phyloP scores from a whole-genome alignment of 352 stramenopile species.

The Phytophthora sojae region DNA sequence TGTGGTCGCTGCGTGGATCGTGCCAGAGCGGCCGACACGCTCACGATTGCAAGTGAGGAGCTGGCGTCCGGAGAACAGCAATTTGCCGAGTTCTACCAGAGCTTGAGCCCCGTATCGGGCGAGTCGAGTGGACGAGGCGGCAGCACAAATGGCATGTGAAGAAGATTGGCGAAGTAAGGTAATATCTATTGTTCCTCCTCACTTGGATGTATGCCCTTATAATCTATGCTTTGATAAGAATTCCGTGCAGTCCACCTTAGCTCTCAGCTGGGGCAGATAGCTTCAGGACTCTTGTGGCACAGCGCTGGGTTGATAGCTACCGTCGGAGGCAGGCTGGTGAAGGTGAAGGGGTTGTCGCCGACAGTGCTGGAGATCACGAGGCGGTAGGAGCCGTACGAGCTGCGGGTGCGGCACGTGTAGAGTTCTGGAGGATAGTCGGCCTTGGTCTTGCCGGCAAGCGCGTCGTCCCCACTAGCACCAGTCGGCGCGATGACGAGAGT shows the following conservation, averaged over 20 bases:
- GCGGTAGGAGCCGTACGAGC: constrained; percentile 45
- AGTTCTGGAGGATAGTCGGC: constrained; percentile 42
- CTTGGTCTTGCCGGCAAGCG: constrained; percentile 34
- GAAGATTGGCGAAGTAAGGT: constrained; percentile 2
- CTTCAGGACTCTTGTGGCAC: constrained; percentile 25
- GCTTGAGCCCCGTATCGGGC: constrained; percentile 20
- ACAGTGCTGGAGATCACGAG: constrained; percentile 46
- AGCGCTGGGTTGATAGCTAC: constrained; percentile 27
- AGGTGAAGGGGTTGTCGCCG: constrained; percentile 27
- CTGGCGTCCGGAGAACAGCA: constrained; percentile 14
- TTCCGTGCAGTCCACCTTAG: background rate
- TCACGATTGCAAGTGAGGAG: constrained; percentile 37
- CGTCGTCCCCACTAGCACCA: constrained; percentile 22
- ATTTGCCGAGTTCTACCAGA: constrained; percentile 33
- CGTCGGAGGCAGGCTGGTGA: constrained; percentile 25
- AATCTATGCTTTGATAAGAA: background rate
- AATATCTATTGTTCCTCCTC: constrained; percentile 33
- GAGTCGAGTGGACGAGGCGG: constrained; percentile 13
- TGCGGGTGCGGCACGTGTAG: constrained; percentile 35
- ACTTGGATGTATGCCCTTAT: background rate
- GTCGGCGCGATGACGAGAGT: constrained; percentile 50
- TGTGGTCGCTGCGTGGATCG: constrained; percentile 37
- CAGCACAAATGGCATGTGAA: constrained; percentile 19
- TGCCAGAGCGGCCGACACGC: constrained; percentile 27
- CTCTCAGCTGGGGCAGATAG: constrained; percentile 28